A percentile compares a stretch with the other conserved stretches of the same genome.
These are phyloP conservation scores for Balamuthia mandrillaris DNA, from an alignment of 208 protist species.

Conservation along the genomic window DNA sequence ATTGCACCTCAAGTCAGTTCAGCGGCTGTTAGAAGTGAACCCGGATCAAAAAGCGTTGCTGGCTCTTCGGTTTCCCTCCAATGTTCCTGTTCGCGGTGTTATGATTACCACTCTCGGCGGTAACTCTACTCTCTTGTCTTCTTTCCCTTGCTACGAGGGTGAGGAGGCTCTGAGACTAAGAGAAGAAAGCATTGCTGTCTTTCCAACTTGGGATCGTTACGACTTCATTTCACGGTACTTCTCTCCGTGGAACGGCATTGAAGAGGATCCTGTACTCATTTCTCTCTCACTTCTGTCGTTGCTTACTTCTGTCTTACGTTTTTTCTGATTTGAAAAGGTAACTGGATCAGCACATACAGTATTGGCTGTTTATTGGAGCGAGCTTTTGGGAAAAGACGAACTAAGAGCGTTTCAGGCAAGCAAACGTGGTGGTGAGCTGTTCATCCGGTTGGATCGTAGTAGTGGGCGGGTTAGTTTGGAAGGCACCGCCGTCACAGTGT, in stretches of 20 bases:
- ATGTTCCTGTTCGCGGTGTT: background rate
- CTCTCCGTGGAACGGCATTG: conserved; percentile 1
- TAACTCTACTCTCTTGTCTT: background rate
- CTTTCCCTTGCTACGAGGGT: too few relatives aligned
- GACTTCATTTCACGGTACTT: conserved; percentile 35
- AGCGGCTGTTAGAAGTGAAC: background rate
- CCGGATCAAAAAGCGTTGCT: background rate
- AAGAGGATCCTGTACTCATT: conserved; percentile 40
- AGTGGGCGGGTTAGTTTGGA: background rate
- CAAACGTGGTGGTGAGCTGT: background rate
- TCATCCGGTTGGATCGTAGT: background rate
- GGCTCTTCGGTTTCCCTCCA: background rate
- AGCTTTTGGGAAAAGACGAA: background rate
- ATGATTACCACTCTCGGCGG: background rate
- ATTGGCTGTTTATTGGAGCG: background rate
- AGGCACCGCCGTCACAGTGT: background rate
- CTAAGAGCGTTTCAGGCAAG: background rate
- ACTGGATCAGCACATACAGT: background rate
- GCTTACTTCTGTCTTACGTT: background rate
- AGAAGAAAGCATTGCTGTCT: background rate
- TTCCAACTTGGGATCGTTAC: background rate
- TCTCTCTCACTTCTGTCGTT: background rate
- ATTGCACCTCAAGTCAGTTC: background rate
- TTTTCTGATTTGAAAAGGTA: background rate
- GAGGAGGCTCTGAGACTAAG: too few relatives aligned